Conservation (phyloP, 257 asterid species). For the Solanum paucissectum region DNA sequence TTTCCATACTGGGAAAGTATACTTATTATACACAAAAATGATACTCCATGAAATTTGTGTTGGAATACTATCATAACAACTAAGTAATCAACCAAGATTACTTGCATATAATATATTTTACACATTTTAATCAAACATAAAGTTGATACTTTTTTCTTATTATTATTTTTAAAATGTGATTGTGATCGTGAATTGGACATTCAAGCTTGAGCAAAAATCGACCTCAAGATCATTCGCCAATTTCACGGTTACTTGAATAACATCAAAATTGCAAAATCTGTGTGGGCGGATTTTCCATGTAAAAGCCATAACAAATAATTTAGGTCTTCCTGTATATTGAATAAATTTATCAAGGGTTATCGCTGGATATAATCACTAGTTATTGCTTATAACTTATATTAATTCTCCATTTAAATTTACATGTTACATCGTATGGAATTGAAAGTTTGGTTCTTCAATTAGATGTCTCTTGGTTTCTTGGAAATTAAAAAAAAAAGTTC, state of each 20-base stretch:
- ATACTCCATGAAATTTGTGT: constrained; percentile 25
- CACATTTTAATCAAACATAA: neutral
- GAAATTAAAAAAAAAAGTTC: neutral
- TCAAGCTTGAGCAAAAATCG: neutral
- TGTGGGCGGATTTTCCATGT: neutral
- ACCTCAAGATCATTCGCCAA: neutral
- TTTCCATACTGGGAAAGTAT: neutral
- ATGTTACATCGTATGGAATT: neutral
- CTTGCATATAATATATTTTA: neutral
- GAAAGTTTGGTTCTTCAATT: neutral
- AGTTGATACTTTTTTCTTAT: neutral
- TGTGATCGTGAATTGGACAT: neutral
- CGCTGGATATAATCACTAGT: neutral
- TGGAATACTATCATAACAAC: neutral
- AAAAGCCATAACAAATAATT: neutral
- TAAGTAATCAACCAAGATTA: neutral
- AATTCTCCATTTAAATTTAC: neutral
- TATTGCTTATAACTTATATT: neutral
- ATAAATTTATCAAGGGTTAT: neutral
- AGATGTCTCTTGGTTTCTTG: neutral
- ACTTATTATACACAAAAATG: neutral
- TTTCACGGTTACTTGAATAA: neutral
- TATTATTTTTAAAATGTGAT: neutral
- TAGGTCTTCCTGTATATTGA: neutral
- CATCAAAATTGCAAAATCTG: neutral